Percentiles rank a stretch among this genome's conserved stretches.
These are phyloP conservation scores for Pyrenophora seminiperda DNA, from an alignment of 2,329 filamentous ascomycete species.

Conservation along the genomic window DNA sequence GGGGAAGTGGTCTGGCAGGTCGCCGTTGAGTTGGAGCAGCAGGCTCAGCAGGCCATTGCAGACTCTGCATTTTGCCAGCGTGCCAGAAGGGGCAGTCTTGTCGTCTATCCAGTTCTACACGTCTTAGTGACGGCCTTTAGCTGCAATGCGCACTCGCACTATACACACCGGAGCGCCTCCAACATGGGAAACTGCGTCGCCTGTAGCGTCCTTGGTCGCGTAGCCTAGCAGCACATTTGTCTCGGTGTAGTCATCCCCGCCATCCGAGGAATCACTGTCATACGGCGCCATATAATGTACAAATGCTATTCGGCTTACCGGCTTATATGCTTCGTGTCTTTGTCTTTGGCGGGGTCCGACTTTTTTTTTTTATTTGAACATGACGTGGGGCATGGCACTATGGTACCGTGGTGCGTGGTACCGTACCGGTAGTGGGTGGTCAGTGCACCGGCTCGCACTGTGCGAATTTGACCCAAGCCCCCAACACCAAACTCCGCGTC, in stretches of 20 bases:
- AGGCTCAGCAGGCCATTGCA: constrained; percentile 85
- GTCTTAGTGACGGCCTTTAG: constrained; percentile 12
- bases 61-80: constrained; percentile 81
- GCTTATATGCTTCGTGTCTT: not conserved
- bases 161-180: constrained; percentile 82
- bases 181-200: constrained; percentile 84
- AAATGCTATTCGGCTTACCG: too few species aligned
- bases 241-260: constrained; percentile 71
- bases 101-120: constrained; percentile 77
- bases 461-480: constrained; percentile 25
- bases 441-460: constrained; percentile 23
- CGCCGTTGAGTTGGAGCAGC: constrained; percentile 87
- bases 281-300: constrained; percentile 72
- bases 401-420: too few species aligned
- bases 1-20: constrained; percentile 84
- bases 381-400: constrained; percentile 20
- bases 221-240: constrained; percentile 92
- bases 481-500: constrained; percentile 25
- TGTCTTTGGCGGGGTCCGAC: constrained; percentile 14
- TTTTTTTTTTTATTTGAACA: constrained; percentile 15
- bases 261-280: constrained; percentile 81
- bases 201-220: constrained; percentile 75
- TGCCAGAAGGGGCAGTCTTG: constrained; percentile 71
- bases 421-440: constrained; percentile 5
- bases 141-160: constrained; percentile 1